Evolutionary conservation across 2,329 filamentous ascomycete species (phyloP), one percentile per base, ranked within the genome.

Genomic region (Cyphellophora attinorum): DNA sequence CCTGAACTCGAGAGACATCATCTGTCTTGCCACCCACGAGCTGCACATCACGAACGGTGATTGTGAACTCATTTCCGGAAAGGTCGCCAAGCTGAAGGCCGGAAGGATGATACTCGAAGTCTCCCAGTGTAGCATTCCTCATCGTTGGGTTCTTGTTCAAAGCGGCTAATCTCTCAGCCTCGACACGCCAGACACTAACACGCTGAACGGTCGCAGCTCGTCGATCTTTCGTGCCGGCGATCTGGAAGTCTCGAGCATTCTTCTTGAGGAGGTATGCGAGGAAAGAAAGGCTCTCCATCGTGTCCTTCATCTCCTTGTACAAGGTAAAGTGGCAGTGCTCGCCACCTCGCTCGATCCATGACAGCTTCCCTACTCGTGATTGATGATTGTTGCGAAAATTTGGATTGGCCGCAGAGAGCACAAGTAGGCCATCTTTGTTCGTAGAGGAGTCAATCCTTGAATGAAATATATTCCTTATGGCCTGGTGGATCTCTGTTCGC

Each of bases 251-350:
- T 54, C 83, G 86, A 3, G 70, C 54, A 27, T 70, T 70, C 44
- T 83, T 66, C 52, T 80, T 82, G 43, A 93, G 61, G 44, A 81
- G 72, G 28, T 80, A 80, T 1, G 79, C 75, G 27, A 95, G 71
- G 51, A 81, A 84, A 34, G 76, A 79, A 34, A 93, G 69, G 0
- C 85, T 80, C 49, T 95, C 88, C 83, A 94, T 93, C 1, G 88
- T 95, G 54, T 95, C 88, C 54, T 89, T 88, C 62, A 95, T 95
- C 62, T 94, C 88, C 62, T 95, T 95, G 72, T 89, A 93, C 33
- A 95, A 68, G 1, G 84, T 89, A 56, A 94, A 93, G 57, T 94
- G 86, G 11, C 94, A 64, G 56, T 85, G 91, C 31, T 86, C 80
- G 12, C 82, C 85, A n/a, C 70, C 78, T 27, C 79, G 62, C 45